Evolutionary conservation across 1,284 basidiomycete genomes (phyloP), one percentile per base, ranked within the genome.

Genomic region (Austroboletus novae-zelandiae): DNA sequence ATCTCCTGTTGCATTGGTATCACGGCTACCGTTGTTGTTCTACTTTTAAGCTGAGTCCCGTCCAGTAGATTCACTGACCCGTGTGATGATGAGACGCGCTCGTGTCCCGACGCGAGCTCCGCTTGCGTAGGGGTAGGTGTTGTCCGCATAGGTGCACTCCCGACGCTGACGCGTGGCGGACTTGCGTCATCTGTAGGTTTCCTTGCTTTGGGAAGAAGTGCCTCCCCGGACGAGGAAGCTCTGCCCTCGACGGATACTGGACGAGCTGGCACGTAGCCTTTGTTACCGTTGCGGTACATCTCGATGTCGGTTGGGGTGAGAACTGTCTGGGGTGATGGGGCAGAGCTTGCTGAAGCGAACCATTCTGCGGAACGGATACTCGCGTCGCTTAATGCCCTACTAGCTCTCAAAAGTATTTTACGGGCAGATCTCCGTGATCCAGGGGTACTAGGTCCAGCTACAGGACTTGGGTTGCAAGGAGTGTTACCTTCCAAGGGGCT

Each of bases 71-170:
- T 35, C 39, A 34, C 39, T 25, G 32, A 44, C 9, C 23, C 49
- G 23, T 48, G 42, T 18, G 31, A 37, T 10, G 40, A 53, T 7
- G 27, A 27, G 20, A 64, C 51, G 65, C 61, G 29, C 72, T 58
- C 48, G 64, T 69, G 70, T 10, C 56, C 65, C 39, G 62, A 61
- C 20, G 59, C 49, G 44, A 60, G 54, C 15, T 48, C 50, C 14
- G 60, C 50, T 23, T 43, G 62, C 4, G 61, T 61, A 11, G 69
- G 69, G 9, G 58, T 54, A 6, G 72, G 76, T 25, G 73, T 75
- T 5, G 51, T 58, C 50, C 62, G 67, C 45, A 62, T 65, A 4
- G 73, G 69, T 25, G 65, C 75, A 30, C 60, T 71, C 2, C 77
- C 75, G 35, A 74, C 62, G 52, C 68, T 78, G 45, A 75, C 68